Conservation (phyloP, 805 yeast species). For the Maudiozyma pseudohumilis region DNA sequence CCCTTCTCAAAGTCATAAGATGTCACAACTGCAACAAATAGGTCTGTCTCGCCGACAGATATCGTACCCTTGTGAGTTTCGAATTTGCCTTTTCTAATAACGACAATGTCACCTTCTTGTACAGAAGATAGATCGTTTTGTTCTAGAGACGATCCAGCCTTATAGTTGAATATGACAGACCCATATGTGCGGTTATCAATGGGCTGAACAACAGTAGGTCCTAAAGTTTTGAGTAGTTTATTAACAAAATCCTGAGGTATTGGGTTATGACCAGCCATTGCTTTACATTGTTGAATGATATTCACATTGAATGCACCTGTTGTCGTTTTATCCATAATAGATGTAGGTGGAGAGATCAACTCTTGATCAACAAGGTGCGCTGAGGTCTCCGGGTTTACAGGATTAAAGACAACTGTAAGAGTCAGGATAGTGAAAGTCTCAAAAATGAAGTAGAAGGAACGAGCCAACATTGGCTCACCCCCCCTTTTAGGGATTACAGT, state of each 20-base stretch:
- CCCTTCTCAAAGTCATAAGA: conserved; percentile 68
- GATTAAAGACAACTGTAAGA: conserved; percentile 48
- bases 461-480: conserved; percentile 35
- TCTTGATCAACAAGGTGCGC: conserved; percentile 29
- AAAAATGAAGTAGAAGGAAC: conserved; percentile 64
- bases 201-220: conserved; percentile 23
- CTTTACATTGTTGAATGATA: conserved; percentile 28
- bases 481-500: conserved; percentile 46
- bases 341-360: conserved; percentile 7
- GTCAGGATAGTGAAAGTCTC: conserved; percentile 62
- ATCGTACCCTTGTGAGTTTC: conserved; percentile 43
- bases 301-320: conserved; percentile 43
- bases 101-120: conserved; percentile 75
- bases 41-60: conserved; percentile 45
- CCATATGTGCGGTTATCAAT: conserved; percentile 68
- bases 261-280: not conserved
- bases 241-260: conserved; percentile 8
- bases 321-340: conserved; percentile 16
- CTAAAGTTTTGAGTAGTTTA: conserved; percentile 3
- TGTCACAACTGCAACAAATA: conserved; percentile 51
- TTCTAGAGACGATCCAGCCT: conserved; percentile 41
- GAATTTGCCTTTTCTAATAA: conserved; percentile 67
- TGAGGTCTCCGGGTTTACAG: conserved; percentile 43
- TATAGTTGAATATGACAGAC: conserved; percentile 36
- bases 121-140: conserved; percentile 48